Base-by-base conservation (phyloP, 2,329 filamentous ascomycete genomes). In the Pyrenochaeta sp. region DNA sequence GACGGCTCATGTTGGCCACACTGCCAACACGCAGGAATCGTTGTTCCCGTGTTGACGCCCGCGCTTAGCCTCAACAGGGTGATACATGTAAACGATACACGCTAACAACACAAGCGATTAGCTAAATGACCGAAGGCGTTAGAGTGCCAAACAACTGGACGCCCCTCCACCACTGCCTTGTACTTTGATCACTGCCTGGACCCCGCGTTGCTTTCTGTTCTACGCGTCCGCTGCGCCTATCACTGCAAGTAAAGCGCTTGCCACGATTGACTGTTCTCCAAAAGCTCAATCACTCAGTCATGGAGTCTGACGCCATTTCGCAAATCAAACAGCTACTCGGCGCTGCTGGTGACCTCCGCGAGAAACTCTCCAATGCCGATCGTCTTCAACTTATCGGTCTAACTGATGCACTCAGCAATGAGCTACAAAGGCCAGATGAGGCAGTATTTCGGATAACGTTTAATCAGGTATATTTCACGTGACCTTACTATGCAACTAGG, bases 331-430 rank as follows among this genome's bases (percentile, higher is more conserved):
- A 14, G 15, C 49, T 56, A 0, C 48, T 56, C 41, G 17, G 29
- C 23, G 18, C 27, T 7, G 53, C 49, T 10, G 12, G 39, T 9
- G 15, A 35, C 18, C 48, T 56, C 29, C 49, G 53, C 17, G 35
- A 51, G 17, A 47, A 35, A 18, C 53, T 56, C 11, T 45, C 48
- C 40, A 48, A 52, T 20, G 45, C 39, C 29, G 49, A 56, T 17
- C 53, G 53, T 39, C 53, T 51, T 23, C 48, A 56, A 47, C 49
- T 56, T 7, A 45, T 42, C 12, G 53, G 53, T 1, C 14, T 56
- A n/a, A 44, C 53, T 10, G 48, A 56, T 15, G 53, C 53, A 3
- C 53, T 52, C 1, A 45, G 21, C 0, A 51, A 43, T 4, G 49
- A 56, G 30, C 20, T 54, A 10, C 33, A 50, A 18, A 39, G 36